Conservation (phyloP, 2,329 filamentous ascomycete genomes). For the Huntiella decipiens region DNA sequence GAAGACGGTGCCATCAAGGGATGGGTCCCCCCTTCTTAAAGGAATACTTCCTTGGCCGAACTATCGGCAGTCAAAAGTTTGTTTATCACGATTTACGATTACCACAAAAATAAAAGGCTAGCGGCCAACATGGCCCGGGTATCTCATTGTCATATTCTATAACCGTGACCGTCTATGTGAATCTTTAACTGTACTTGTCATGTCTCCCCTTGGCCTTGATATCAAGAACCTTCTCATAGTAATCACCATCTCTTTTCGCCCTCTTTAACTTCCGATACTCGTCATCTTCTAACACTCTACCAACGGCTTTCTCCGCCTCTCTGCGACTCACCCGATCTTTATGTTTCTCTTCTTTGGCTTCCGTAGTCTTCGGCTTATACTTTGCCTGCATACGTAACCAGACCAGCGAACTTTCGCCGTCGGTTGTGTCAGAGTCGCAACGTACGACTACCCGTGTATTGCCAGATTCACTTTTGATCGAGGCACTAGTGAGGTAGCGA, state of each 20-base stretch:
- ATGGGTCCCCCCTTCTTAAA: constrained; percentile 24
- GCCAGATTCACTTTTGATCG: constrained; percentile 34
- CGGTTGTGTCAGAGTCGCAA: constrained; percentile 52
- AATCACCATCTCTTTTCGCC: constrained; percentile 70
- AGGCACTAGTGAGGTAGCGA: constrained; percentile 42
- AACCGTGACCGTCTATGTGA: neutral
- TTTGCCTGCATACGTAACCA: constrained; percentile 84
- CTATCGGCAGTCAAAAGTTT: too few species aligned
- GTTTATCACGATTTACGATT: too few species aligned
- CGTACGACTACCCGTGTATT: constrained; percentile 44
- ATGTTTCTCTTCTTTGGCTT: constrained; percentile 65
- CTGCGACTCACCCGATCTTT: constrained; percentile 68
- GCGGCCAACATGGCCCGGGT: neutral
- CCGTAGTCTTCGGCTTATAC: constrained; percentile 64
- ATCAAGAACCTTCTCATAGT: constrained; percentile 70
- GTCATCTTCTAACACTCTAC: constrained; percentile 58
- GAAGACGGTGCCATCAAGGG: constrained; percentile 40
- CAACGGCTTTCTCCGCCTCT: constrained; percentile 67
- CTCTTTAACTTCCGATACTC: constrained; percentile 71
- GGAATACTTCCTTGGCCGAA: neutral
- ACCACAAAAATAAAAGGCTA: neutral
- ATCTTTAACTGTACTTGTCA: constrained; percentile 47
- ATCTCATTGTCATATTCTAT: constrained; percentile 4
- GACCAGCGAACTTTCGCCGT: constrained; percentile 51
- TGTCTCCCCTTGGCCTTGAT: constrained; percentile 85